Percentiles rank a stretch among this genome's conserved stretches.
Conservation (phyloP, 2,329 filamentous ascomycete species). For the Blumeria graminis region DNA sequence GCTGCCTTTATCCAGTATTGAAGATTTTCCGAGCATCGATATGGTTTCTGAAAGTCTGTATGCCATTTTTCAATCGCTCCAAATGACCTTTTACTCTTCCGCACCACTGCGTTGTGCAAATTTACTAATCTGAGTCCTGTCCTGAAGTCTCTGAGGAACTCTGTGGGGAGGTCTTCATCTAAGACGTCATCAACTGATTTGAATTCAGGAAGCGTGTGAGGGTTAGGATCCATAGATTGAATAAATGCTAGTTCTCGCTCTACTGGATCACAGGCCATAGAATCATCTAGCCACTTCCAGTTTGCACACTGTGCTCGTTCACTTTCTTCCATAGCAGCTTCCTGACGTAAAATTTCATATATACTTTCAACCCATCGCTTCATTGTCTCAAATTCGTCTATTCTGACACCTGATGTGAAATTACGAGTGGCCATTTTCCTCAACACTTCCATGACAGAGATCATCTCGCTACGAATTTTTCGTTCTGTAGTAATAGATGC, state of each 20-base stretch:
- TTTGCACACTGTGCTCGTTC: constrained; percentile 40
- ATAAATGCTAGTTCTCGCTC: constrained; percentile 69
- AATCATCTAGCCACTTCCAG: constrained; percentile 52
- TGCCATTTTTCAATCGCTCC: constrained; percentile 76
- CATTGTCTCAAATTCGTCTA: constrained; percentile 56
- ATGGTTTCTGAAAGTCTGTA: constrained; percentile 82
- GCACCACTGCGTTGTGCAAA: constrained; percentile 74
- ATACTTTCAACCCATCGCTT: constrained; percentile 59
- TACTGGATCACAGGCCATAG: constrained; percentile 55
- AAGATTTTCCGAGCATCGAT: constrained; percentile 79
- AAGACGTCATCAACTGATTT: constrained; percentile 25
- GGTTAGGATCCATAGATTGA: constrained; percentile 40
- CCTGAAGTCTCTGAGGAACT: constrained; percentile 49
- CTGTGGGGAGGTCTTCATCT: constrained; percentile 32
- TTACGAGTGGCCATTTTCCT: constrained; percentile 77
- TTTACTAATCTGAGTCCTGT: constrained; percentile 63
- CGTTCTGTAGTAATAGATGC: constrained; percentile 75
- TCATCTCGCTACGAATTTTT: constrained; percentile 58
- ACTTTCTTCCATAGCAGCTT: constrained; percentile 51
- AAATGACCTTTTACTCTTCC: constrained; percentile 65
- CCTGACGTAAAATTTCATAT: constrained; percentile 47
- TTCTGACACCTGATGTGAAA: constrained; percentile 60
- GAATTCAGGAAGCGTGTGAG: constrained; percentile 43
- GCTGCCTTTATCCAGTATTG: constrained; percentile 92
- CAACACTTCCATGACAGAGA: constrained; percentile 69